Conservation (phyloP, 2,329 filamentous ascomycete genomes). For the Elsinoe batatas region DNA sequence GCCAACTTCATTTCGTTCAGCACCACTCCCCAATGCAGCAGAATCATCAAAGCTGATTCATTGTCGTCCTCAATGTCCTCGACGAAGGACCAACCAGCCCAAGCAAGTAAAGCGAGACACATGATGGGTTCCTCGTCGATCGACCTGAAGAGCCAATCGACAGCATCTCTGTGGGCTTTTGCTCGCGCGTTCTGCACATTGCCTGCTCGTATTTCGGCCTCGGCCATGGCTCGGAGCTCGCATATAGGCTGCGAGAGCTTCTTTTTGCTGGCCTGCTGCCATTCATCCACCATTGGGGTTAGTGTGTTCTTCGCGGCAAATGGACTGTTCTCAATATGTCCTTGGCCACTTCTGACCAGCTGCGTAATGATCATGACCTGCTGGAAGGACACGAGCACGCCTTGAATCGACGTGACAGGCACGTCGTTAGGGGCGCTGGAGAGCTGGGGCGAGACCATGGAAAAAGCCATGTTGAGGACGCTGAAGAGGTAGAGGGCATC, state of each 20-base stretch:
- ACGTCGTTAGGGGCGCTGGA: neutral
- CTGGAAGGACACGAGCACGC: neutral
- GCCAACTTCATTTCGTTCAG: neutral
- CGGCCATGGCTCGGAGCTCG: neutral
- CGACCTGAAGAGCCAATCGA: neutral
- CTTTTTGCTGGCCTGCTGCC: neutral
- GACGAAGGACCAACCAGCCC: constrained; percentile 7
- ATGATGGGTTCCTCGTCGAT: neutral
- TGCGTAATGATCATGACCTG: neutral
- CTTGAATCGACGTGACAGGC: neutral
- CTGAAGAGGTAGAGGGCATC: neutral
- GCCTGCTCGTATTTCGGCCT: neutral
- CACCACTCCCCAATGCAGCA: neutral
- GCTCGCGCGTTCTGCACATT: neutral
- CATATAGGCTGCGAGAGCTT: neutral
- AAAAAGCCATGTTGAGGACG: neutral
- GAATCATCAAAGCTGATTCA: neutral
- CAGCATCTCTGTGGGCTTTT: neutral
- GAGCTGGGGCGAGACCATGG: constrained; percentile 4
- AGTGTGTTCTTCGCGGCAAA: neutral
- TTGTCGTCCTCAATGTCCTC: neutral
- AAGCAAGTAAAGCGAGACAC: neutral
- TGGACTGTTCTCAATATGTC: neutral
- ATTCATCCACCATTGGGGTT: neutral
- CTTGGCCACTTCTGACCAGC: neutral